phyloP scores from a whole-genome alignment of 208 protist species.

The Trypanosoma lewisi region DNA sequence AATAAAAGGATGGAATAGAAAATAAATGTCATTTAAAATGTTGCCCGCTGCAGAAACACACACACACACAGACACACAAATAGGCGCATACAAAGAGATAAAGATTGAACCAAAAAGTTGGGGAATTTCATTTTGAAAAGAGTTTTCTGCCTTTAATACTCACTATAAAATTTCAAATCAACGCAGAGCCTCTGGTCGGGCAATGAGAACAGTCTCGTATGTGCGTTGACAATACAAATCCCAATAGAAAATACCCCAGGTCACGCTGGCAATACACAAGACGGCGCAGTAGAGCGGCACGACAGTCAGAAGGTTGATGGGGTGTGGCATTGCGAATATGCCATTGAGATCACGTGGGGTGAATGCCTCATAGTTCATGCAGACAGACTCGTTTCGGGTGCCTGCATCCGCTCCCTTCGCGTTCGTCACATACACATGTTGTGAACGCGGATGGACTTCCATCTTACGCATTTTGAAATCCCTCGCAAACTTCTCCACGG shows the following conservation, averaged over 20 bases:
- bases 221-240: conserved; percentile 76
- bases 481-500: conserved; percentile 36
- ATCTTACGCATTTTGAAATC: conserved; percentile 68
- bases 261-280: conserved; percentile 48
- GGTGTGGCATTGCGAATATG: conserved; percentile 66
- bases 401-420: conserved; percentile 82
- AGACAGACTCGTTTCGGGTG: conserved; percentile 84
- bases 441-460: conserved; percentile 55
- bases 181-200: conserved; percentile 46
- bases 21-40: not conserved
- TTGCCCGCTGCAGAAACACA: not conserved
- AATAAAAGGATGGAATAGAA: conserved; percentile 10
- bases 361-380: conserved; percentile 82
- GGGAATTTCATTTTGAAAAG: not conserved
- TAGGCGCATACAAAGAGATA: not conserved
- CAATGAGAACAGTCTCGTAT: conserved; percentile 83
- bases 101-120: not conserved
- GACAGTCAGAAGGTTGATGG: conserved; percentile 76
- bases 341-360: conserved; percentile 47
- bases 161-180: conserved; percentile 1
- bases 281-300: conserved; percentile 66
- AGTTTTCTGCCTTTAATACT: too few species aligned
- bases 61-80: not conserved
- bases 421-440: conserved; percentile 69
- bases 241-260: conserved; percentile 88